These are phyloP conservation scores for Xylariaceae sp. DNA, from an alignment of 2,329 filamentous ascomycete genomes.

Conservation along the genomic window DNA sequence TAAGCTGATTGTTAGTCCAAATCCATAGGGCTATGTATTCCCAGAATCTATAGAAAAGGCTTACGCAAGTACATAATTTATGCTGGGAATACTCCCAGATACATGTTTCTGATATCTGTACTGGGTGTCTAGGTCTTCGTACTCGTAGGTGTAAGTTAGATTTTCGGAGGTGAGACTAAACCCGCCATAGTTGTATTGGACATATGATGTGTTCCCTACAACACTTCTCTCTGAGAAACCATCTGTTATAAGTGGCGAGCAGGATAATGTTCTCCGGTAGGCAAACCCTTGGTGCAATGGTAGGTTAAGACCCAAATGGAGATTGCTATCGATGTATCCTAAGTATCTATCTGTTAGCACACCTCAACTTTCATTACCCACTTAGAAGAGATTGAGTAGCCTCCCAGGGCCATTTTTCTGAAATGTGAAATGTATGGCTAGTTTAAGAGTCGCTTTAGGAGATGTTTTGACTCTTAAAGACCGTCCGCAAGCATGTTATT, in stretches of 20 bases:
- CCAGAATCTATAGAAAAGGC: neutral
- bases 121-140: neutral
- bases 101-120: neutral
- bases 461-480: no score
- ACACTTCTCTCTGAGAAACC: neutral
- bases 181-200: neutral
- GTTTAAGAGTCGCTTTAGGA: no score
- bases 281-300: slow-evolving; percentile 6
- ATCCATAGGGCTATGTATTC: neutral
- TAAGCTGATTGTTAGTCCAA: neutral
- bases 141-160: neutral
- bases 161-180: neutral
- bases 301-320: slow-evolving; percentile 14
- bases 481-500: no score
- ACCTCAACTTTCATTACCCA: neutral
- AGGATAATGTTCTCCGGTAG: slow-evolving; percentile 12
- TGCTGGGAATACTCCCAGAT: neutral
- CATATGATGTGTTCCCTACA: neutral
- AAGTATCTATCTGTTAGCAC: neutral
- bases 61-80: neutral
- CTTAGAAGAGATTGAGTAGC: no score
- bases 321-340: slow-evolving; percentile 17
- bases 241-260: slow-evolving; percentile 14
- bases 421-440: no score
- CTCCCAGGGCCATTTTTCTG: no score